Evolutionary conservation across 768 basidiomycete species (phyloP).

Genomic region (Russula abietina): DNA sequence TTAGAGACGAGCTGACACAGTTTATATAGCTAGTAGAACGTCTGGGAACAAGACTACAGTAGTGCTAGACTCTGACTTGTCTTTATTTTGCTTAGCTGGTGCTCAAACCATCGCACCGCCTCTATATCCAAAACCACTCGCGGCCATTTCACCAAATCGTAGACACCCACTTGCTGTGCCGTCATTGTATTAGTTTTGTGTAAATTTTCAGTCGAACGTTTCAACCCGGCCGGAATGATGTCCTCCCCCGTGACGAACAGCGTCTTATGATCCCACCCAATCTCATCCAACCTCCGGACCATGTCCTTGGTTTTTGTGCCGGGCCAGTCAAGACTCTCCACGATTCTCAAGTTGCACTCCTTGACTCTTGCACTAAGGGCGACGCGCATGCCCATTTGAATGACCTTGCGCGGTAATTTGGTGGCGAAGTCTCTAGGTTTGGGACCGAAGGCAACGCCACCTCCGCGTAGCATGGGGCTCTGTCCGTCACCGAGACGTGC

Average conservation of each 20-base stretch:
- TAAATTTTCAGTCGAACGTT: conserved; percentile 64
- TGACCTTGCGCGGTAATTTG: conserved; percentile 86
- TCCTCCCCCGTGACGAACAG: conserved; percentile 69
- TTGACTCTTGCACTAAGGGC: conserved; percentile 80
- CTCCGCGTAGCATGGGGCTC: conserved; percentile 82
- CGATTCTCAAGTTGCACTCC: conserved; percentile 68
- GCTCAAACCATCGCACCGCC: conserved; percentile 76
- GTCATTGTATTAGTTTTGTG: conserved; percentile 56
- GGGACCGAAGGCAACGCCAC: conserved; percentile 89
- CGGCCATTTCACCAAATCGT: conserved; percentile 79
- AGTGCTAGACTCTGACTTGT: not conserved
- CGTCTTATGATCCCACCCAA: conserved; percentile 56
- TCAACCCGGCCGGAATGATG: conserved; percentile 47
- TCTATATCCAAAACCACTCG: conserved; percentile 74
- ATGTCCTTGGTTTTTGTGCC: conserved; percentile 20
- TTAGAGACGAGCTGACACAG: too few species aligned
- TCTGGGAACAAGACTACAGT: not conserved
- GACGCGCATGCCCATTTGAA: conserved; percentile 88
- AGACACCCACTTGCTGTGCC: conserved; percentile 65
- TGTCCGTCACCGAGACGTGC: conserved; percentile 89
- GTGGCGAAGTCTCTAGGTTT: conserved; percentile 90
- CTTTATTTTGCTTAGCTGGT: conserved; percentile 44
- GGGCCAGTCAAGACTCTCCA: conserved; percentile 66
- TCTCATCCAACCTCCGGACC: too few species aligned
- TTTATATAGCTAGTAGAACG: too few species aligned